Conservation (phyloP, 2,329 filamentous ascomycete genomes). For the Penicillium sclerotiorum region DNA sequence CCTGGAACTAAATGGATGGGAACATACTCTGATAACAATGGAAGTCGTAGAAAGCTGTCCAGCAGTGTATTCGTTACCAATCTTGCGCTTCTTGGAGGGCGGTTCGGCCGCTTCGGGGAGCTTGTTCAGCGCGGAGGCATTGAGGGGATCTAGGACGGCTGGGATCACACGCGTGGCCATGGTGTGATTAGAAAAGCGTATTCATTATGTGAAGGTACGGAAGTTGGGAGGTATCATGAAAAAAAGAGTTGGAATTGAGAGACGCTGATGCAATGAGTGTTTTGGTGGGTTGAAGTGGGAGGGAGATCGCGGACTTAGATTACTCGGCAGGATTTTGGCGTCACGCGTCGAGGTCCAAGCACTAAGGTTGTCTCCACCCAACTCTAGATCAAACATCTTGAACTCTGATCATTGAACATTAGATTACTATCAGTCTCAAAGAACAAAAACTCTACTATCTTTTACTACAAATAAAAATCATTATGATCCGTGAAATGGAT, state of each 20-base stretch:
- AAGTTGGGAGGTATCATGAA: neutral
- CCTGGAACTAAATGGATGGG: neutral
- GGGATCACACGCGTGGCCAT: slow-evolving; percentile 40
- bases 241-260: neutral
- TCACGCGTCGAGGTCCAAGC: slow-evolving; percentile 30
- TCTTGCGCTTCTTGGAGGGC: slow-evolving; percentile 40
- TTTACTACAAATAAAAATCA: neutral
- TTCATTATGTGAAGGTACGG: slow-evolving; percentile 24
- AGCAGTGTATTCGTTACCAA: slow-evolving; percentile 20
- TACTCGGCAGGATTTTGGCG: slow-evolving; percentile 20
- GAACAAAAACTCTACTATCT: neutral
- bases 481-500: slow-evolving; percentile 13
- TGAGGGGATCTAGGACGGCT: slow-evolving; percentile 38
- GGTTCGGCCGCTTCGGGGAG: slow-evolving; percentile 29
- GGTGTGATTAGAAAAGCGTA: slow-evolving; percentile 28
- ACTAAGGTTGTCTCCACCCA: slow-evolving; percentile 10
- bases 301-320: slow-evolving; percentile 16
- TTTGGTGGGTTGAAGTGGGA: slow-evolving; percentile 4
- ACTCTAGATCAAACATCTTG: too few relatives aligned
- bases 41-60: slow-evolving; percentile 24
- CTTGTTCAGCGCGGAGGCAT: slow-evolving; percentile 35
- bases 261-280: slow-evolving; percentile 15
- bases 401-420: too few relatives aligned
- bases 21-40: slow-evolving; percentile 38
- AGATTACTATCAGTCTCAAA: too few relatives aligned